Evolutionary conservation across 352 stramenopile genomes (phyloP).

Genomic region (Aphanomyces euteiches): DNA sequence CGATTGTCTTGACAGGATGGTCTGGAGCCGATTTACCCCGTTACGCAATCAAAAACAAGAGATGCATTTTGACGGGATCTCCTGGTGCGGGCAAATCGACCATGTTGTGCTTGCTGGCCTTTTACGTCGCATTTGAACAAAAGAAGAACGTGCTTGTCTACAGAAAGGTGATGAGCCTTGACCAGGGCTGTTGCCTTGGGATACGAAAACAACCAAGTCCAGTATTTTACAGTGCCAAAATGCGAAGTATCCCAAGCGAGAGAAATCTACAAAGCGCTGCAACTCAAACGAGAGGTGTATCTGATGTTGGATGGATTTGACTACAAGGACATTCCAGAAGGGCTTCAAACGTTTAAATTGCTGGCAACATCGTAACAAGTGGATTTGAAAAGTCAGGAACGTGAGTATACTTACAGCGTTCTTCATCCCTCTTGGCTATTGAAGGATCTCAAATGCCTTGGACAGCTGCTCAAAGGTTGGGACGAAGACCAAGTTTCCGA

Average conservation of each 20-base stretch:
- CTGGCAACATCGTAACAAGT: conserved; percentile 34
- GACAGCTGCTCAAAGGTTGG: neutral
- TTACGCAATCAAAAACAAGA: conserved; percentile 23
- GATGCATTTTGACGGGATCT: conserved; percentile 35
- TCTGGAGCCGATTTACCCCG: neutral
- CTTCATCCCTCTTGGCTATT: conserved; percentile 7
- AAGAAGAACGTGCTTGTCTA: conserved; percentile 42
- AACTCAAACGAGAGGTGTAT: conserved; percentile 22
- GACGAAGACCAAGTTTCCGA: conserved; percentile 1
- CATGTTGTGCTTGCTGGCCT: conserved; percentile 37
- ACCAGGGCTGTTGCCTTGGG: conserved; percentile 29
- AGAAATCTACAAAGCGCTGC: conserved; percentile 17
- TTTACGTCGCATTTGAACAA: conserved; percentile 36
- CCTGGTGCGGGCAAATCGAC: conserved; percentile 38
- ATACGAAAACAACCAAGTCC: conserved; percentile 25
- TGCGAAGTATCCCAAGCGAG: neutral
- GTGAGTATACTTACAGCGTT: neutral
- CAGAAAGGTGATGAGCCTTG: conserved; percentile 27
- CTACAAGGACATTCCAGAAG: conserved; percentile 21
- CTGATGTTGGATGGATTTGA: conserved; percentile 36
- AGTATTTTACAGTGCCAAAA: conserved; percentile 17
- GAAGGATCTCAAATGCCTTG: conserved; percentile 8
- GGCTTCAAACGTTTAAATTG: conserved; percentile 31
- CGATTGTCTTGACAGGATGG: no score
- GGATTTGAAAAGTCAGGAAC: conserved; percentile 15